Evolutionary conservation across 108 stramenopile genomes (phyloP).

Genomic region (Aurantiochytrium sp.): DNA sequence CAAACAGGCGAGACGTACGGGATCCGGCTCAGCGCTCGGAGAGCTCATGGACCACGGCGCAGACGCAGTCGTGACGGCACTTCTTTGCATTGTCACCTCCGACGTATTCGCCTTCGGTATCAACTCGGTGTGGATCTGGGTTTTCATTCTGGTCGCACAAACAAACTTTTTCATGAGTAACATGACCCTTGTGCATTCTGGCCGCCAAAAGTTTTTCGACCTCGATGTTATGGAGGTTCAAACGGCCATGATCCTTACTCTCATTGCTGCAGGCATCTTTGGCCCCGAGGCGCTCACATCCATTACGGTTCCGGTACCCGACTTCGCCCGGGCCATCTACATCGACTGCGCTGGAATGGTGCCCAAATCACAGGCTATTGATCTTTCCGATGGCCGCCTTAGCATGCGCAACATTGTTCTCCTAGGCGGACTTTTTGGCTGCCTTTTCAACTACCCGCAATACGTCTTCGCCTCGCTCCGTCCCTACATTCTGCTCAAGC

Average conservation of each 20-base stretch:
- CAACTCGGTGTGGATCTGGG: background rate
- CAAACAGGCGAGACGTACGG: constrained; percentile 55
- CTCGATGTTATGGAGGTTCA: constrained; percentile 4
- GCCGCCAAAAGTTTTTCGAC: constrained; percentile 8
- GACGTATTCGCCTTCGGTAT: background rate
- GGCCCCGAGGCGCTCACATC: background rate
- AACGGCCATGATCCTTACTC: background rate
- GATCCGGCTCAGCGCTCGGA: constrained; percentile 40
- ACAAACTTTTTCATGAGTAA: background rate
- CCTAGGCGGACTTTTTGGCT: background rate
- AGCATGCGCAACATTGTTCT: background rate
- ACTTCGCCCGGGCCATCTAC: background rate
- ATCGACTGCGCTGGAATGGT: background rate
- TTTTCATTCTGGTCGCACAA: background rate
- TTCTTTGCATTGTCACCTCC: background rate
- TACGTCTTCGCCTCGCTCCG: background rate
- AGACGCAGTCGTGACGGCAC: constrained; percentile 64
- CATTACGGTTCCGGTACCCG: background rate
- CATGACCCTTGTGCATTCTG: constrained; percentile 7
- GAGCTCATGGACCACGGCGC: constrained; percentile 81
- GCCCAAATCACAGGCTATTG: background rate
- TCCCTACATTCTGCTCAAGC: background rate
- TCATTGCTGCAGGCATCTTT: background rate
- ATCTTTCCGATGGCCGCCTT: background rate
- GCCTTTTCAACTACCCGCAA: constrained; percentile 12